Base-by-base conservation (phyloP, 2,329 filamentous ascomycete species). In the Botrytis fabae region DNA sequence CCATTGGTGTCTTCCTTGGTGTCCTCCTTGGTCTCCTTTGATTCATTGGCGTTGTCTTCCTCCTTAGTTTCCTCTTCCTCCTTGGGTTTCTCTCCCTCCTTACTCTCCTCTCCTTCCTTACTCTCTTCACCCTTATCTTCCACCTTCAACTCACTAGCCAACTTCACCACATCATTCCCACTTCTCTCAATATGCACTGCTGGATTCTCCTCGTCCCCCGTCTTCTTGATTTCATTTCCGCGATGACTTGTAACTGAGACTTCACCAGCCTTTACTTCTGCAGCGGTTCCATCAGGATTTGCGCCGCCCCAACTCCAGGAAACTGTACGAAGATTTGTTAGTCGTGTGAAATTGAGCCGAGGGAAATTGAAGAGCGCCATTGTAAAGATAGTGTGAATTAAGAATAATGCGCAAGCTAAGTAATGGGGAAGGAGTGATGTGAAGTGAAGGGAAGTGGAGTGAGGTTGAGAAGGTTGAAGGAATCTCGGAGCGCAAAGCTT, bases 141-240 rank as follows among this genome's bases (percentile, higher is more conserved):
- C 48, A 91, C 83, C 4, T 86, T 84, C 42, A 91, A 82, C 81
- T 91, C 89, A 61, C 85, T 86, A 20, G 89, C 87, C 75, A 85
- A 85, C 83, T 91, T 91, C 70, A 90, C 88, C 32, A 91, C 89
- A 79, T 91, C 89, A 77, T 91, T 90, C 65, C 89, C 89, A 22
- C 85, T 83, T 63, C 88, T 85, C 77, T 84, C 84, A 77, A 91
- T 82, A 75, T 87, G 86, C 9, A 91, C 87, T 46, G 89, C 90
- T 4, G 89, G 89, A 75, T 91, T 88, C 32, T 85, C 84, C 42
- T 86, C 85, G 40, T 87, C 85, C 69, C 88, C 89, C 57, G 88
- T 89, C 82, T 89, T 90, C 82, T 87, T 89, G 80, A 91, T 87
- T 42, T 86, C 88, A 80, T 91, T 92, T 77, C 89, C 89, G 69